Evolutionary conservation across 176 grass and related monocot species (phyloP).

Genomic region (Oryza brachyantha): DNA sequence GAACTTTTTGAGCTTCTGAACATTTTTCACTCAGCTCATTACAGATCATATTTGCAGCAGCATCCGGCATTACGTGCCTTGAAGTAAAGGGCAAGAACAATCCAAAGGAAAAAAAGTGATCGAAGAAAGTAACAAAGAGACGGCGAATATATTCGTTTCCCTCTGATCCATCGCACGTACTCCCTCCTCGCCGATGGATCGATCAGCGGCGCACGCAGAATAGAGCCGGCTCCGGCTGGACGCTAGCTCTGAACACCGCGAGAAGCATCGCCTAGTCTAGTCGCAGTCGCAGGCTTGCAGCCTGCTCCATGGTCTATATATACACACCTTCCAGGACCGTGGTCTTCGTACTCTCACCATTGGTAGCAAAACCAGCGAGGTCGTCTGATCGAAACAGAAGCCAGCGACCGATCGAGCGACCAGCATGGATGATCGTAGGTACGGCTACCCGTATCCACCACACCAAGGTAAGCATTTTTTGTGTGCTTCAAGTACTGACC

Average conservation of each 20-base stretch:
- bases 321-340: not conserved
- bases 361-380: not conserved
- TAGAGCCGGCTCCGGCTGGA: not conserved
- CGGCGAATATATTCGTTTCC: slow-evolving; percentile 18
- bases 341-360: not conserved
- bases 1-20: not conserved
- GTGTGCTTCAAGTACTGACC: too few relatives aligned
- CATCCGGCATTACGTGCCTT: not conserved
- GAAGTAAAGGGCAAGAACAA: slow-evolving; percentile 6
- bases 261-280: not conserved
- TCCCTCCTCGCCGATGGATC: not conserved
- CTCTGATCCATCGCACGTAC: not conserved
- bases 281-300: too few relatives aligned
- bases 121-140: not conserved
- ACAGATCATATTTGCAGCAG: too few relatives aligned
- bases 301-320: not conserved
- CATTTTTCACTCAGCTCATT: not conserved
- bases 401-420: not conserved
- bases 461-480: slow-evolving; percentile 26
- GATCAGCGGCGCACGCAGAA: slow-evolving; percentile 11
- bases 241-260: not conserved
- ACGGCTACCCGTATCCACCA: slow-evolving; percentile 44
- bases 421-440: slow-evolving; percentile 11
- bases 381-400: not conserved
- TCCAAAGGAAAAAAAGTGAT: not conserved